These are phyloP conservation scores for Kappamyces sp. DNA, from an alignment of 192 early-diverging fungal species.

Conservation along the genomic window DNA sequence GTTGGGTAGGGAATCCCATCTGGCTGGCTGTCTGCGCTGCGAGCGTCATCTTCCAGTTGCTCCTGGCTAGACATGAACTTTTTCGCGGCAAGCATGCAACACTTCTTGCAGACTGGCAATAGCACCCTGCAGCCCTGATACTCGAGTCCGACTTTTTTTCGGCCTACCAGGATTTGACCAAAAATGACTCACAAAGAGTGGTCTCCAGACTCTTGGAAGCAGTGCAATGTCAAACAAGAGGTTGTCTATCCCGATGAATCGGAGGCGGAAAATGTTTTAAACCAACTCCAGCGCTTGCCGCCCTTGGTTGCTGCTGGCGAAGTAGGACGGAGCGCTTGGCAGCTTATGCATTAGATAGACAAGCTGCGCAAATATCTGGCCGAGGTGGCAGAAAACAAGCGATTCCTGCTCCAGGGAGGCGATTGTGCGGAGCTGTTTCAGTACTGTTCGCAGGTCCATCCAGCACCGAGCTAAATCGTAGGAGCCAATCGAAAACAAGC, in stretches of 20 bases:
- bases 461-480: conserved; percentile 26
- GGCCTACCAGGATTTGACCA: not conserved
- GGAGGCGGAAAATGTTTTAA: conserved; percentile 63
- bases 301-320: conserved; percentile 84
- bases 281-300: conserved; percentile 73
- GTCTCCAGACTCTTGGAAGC: conserved; percentile 37
- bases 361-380: conserved; percentile 74
- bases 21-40: too few species aligned
- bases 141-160: too few species aligned
- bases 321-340: conserved; percentile 35
- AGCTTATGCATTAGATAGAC: conserved; percentile 53
- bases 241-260: conserved; percentile 77
- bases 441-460: conserved; percentile 80
- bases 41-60: too few species aligned
- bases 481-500: conserved; percentile 86
- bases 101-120: too few species aligned
- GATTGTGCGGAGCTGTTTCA: conserved; percentile 99
- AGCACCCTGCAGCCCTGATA: too few species aligned
- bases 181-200: conserved; percentile 19
- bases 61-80: too few species aligned
- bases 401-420: conserved; percentile 95
- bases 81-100: too few species aligned
- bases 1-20: too few species aligned
- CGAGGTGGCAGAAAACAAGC: conserved; percentile 84
- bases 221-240: conserved; percentile 54